phyloP scores from a whole-genome alignment of 2,329 filamentous ascomycete species.

The Cercospora zeina region DNA sequence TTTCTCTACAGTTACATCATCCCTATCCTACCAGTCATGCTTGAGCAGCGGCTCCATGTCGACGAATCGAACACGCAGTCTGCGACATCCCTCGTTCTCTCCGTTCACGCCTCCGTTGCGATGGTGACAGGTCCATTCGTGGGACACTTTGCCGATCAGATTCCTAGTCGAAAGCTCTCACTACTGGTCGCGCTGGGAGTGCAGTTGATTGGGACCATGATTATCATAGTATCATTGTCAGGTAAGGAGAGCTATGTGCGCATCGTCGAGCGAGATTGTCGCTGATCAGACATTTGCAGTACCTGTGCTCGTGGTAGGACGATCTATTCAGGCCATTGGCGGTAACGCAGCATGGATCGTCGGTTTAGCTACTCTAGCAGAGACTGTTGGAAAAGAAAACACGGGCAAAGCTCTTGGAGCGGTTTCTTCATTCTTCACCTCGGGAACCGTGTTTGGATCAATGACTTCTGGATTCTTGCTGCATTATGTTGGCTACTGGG shows the following conservation, averaged over 20 bases:
- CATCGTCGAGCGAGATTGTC: not conserved
- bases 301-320: constrained; percentile 21
- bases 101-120: constrained; percentile 48
- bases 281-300: constrained; percentile 17
- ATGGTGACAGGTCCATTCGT: constrained; percentile 37
- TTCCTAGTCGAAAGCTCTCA: constrained; percentile 21
- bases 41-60: constrained; percentile 23
- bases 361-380: constrained; percentile 24
- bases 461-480: constrained; percentile 20
- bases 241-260: not conserved
- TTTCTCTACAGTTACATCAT: constrained; percentile 29
- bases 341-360: constrained; percentile 29
- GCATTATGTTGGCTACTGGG: constrained; percentile 27
- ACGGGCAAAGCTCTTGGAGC: constrained; percentile 24
- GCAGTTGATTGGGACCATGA: constrained; percentile 22
- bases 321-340: constrained; percentile 24
- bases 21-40: constrained; percentile 28
- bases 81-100: constrained; percentile 22
- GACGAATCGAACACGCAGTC: constrained; percentile 23
- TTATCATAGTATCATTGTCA: not conserved
- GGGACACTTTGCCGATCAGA: constrained; percentile 25
- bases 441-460: constrained; percentile 23
- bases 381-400: constrained; percentile 21
- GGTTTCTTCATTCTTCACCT: constrained; percentile 22
- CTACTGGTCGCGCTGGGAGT: constrained; percentile 23